A percentile compares a stretch with the other conserved stretches of the same genome.
phyloP scores from a whole-genome alignment of 441 rosid species.

The Manihot esculenta region DNA sequence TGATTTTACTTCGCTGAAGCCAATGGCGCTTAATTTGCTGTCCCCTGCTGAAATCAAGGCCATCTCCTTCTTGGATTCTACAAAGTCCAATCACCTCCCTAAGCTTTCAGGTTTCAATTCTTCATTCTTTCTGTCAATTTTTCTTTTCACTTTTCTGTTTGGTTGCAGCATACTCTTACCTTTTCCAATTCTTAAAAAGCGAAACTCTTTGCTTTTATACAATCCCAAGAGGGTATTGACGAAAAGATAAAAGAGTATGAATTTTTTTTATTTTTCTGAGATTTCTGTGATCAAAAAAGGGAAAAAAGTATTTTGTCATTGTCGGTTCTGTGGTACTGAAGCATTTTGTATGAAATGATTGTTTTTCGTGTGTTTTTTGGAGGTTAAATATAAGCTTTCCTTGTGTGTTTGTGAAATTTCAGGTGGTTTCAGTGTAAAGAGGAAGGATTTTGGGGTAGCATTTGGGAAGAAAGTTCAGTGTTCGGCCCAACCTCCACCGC shows the following conservation, averaged over 20 bases:
- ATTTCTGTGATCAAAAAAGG: not conserved
- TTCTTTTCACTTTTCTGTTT: not conserved
- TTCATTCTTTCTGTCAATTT: not conserved
- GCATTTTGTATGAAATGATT: not conserved
- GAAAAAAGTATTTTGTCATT: too few species aligned
- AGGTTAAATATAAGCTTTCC: not conserved
- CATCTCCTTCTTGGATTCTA: constrained; percentile 56
- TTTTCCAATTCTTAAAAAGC: not conserved
- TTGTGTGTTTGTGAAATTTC: constrained; percentile 21
- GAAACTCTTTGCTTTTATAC: not conserved
- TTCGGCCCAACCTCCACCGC: constrained; percentile 64
- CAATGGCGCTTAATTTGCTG: constrained; percentile 66
- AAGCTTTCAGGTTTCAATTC: constrained; percentile 50
- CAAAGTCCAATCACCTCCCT: constrained; percentile 40
- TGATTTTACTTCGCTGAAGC: not conserved
- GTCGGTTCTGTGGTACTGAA: too few species aligned
- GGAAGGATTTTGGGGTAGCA: constrained; percentile 39
- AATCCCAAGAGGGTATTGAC: not conserved
- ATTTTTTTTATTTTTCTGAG: not conserved
- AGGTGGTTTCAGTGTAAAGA: constrained; percentile 61
- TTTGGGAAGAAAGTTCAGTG: constrained; percentile 57
- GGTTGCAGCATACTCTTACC: too few species aligned
- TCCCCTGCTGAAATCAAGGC: constrained; percentile 58
- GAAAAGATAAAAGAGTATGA: not conserved
- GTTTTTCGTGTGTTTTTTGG: not conserved